These are phyloP conservation scores for Daldinia decipiens DNA, from an alignment of 495 filamentous ascomycete species.

Conservation along the genomic window DNA sequence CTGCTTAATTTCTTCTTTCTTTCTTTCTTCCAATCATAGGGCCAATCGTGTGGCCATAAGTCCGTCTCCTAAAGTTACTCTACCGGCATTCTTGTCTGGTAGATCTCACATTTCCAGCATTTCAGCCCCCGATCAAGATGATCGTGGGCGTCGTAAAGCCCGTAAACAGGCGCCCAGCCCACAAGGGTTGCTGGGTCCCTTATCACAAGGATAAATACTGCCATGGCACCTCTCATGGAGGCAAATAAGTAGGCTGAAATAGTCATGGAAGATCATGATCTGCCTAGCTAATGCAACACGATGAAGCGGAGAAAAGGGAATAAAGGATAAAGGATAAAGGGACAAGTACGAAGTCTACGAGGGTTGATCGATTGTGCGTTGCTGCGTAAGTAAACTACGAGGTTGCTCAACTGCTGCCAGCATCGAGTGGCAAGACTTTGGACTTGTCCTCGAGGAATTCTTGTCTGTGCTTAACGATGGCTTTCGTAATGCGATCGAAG, in stretches of 20 bases:
- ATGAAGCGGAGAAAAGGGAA: slow-evolving; percentile 5
- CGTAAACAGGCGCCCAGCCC: slow-evolving; percentile 10
- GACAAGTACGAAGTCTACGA: slow-evolving; percentile 38
- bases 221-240: slow-evolving; percentile 24
- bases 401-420: slow-evolving; percentile 43
- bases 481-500: slow-evolving; percentile 79
- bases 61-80: slow-evolving; percentile 12
- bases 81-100: slow-evolving; percentile 20
- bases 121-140: slow-evolving; percentile 15
- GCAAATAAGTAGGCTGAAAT: slow-evolving; percentile 18
- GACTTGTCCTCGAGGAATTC: slow-evolving; percentile 62
- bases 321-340: neutral
- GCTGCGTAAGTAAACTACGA: slow-evolving; percentile 49
- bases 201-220: slow-evolving; percentile 13
- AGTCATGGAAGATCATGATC: slow-evolving; percentile 21
- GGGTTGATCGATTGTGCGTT: slow-evolving; percentile 27
- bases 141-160: slow-evolving; percentile 9
- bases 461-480: slow-evolving; percentile 83
- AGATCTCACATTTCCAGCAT: slow-evolving; percentile 19
- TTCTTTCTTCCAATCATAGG: slow-evolving; percentile 14
- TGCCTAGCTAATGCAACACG: slow-evolving; percentile 22
- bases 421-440: slow-evolving; percentile 59
- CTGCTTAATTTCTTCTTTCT: slow-evolving; percentile 15
- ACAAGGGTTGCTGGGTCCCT: slow-evolving; percentile 12
- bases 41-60: slow-evolving; percentile 1